These are phyloP conservation scores for Chondrus crispus DNA, from an alignment of 23 red algal genomes.

Conservation along the genomic window DNA sequence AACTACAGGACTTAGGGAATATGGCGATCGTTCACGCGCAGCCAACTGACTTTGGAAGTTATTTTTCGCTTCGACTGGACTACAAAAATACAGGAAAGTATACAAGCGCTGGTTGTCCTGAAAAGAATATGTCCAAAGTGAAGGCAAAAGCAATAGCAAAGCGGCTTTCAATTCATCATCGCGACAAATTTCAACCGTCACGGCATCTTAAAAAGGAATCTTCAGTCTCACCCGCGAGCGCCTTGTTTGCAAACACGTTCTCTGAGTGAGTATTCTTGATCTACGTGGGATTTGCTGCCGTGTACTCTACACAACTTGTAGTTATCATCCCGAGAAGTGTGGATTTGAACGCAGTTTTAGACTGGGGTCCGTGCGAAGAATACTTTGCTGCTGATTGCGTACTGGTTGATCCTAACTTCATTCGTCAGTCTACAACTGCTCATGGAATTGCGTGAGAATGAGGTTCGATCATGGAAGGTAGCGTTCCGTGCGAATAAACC, in stretches of 20 bases:
- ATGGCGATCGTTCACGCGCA: conserved; percentile 33
- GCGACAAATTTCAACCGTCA: background rate
- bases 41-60: conserved; percentile 48
- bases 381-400: too few relatives aligned
- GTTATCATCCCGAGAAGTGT: too few relatives aligned
- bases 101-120: background rate
- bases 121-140: conserved; percentile 14
- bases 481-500: too few relatives aligned
- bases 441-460: too few relatives aligned
- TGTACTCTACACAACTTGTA: too few relatives aligned
- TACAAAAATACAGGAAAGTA: conserved; percentile 13
- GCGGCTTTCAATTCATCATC: background rate
- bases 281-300: too few relatives aligned
- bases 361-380: too few relatives aligned
- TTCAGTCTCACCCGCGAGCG: background rate
- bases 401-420: too few relatives aligned
- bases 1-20: conserved; percentile 21
- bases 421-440: too few relatives aligned
- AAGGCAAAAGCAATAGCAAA: background rate
- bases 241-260: background rate
- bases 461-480: too few relatives aligned
- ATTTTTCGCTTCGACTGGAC: conserved; percentile 43
- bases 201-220: background rate
- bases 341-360: too few relatives aligned
- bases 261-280: too few relatives aligned